These are phyloP conservation scores for Colletotrichum agaves DNA, from an alignment of 2,329 filamentous ascomycete genomes.

Conservation along the genomic window DNA sequence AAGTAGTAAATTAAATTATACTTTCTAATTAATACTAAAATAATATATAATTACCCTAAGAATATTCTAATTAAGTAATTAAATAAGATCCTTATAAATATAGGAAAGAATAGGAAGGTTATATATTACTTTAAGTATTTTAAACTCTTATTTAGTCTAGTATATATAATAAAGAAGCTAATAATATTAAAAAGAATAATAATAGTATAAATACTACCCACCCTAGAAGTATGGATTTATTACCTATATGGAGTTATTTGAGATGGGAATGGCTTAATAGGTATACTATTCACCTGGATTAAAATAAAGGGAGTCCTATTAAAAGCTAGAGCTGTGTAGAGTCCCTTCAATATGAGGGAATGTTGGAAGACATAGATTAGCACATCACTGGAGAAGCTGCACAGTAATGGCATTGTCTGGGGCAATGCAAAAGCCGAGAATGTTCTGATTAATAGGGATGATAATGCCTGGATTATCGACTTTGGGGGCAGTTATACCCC, in stretches of 20 bases:
- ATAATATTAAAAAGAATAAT: slow-evolving; percentile 35
- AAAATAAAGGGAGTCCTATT: slow-evolving; percentile 6
- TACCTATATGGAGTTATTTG: slow-evolving; percentile 39
- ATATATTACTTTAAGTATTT: slow-evolving; percentile 40
- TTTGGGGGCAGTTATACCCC: slow-evolving; percentile 45
- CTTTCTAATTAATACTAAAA: slow-evolving; percentile 37
- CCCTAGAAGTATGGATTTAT: slow-evolving; percentile 35
- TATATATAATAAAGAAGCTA: slow-evolving; percentile 34
- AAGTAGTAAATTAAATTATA: slow-evolving; percentile 41
- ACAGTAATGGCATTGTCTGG: slow-evolving; percentile 42
- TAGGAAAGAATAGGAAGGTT: neutral
- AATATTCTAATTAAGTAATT: slow-evolving; percentile 41
- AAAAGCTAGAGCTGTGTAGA: slow-evolving; percentile 5
- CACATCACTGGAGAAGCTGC: slow-evolving; percentile 37
- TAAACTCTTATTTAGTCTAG: slow-evolving; percentile 19
- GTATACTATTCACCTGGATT: slow-evolving; percentile 14
- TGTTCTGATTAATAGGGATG: slow-evolving; percentile 43
- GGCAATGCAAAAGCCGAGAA: slow-evolving; percentile 46
- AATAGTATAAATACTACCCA: slow-evolving; percentile 19
- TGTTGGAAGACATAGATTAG: slow-evolving; percentile 39
- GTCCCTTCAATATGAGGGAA: slow-evolving; percentile 26
- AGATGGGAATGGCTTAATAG: slow-evolving; percentile 6
- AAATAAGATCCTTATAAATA: slow-evolving; percentile 38
- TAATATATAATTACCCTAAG: slow-evolving; percentile 36
- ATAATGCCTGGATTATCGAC: slow-evolving; percentile 47